phyloP scores from a whole-genome alignment of 345 rosid species.

The Euphorbia peplus region DNA sequence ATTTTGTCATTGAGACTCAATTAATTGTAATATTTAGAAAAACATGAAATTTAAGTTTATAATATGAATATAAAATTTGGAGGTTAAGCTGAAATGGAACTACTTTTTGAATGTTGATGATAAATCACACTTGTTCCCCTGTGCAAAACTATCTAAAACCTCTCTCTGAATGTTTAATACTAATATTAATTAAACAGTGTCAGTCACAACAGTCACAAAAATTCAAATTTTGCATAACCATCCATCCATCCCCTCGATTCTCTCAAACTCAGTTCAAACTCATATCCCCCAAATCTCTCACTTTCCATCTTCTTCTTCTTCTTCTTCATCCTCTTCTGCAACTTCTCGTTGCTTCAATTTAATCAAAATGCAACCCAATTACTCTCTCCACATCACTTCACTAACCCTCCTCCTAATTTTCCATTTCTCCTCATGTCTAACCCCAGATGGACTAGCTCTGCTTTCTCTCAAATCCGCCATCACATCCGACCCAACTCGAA shows the following conservation, averaged over 20 bases:
- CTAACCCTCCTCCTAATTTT: conserved; percentile 13
- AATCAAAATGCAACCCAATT: conserved; percentile 9
- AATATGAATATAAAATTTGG: too few relatives aligned
- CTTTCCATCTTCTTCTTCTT: conserved; percentile 12
- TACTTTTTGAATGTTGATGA: too few relatives aligned
- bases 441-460: conserved; percentile 77
- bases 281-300: background rate
- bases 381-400: conserved; percentile 6
- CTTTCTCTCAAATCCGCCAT: conserved; percentile 85
- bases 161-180: too few relatives aligned
- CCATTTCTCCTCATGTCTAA: conserved; percentile 41
- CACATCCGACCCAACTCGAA: conserved; percentile 54
- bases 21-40: too few relatives aligned
- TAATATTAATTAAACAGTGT: too few relatives aligned
- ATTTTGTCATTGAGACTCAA: too few relatives aligned
- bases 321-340: conserved; percentile 27
- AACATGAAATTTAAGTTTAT: too few relatives aligned
- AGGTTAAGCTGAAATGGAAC: too few relatives aligned
- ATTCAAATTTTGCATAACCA: conserved; percentile 27
- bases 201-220: background rate
- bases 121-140: too few relatives aligned
- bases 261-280: conserved; percentile 17
- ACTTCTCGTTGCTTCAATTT: conserved; percentile 56
- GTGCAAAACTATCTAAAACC: too few relatives aligned
- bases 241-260: conserved; percentile 6